Percentiles rank a stretch among this genome's conserved stretches.
Evolutionary conservation across 1,139 yeast species (phyloP).

Genomic region (Blastobotrys raffinosifermentans): DNA sequence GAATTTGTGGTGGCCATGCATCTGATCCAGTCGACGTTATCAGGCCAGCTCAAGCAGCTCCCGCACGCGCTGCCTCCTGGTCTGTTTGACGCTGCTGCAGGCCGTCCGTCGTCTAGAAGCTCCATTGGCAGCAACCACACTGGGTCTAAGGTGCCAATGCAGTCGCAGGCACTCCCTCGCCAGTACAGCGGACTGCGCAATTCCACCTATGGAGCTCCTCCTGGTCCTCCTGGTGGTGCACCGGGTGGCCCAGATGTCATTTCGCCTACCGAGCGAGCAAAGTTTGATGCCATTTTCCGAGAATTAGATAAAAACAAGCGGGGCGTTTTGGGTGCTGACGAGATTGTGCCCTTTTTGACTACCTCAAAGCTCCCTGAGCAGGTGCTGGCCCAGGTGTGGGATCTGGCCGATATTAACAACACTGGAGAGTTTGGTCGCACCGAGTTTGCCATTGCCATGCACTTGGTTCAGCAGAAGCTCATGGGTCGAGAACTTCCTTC

Average conservation of each 20-base stretch:
- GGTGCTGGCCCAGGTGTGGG: constrained; percentile 88
- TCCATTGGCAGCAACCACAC: constrained; percentile 8
- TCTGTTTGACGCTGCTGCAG: constrained; percentile 23
- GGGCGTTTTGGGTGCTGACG: constrained; percentile 59
- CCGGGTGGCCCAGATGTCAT: constrained; percentile 31
- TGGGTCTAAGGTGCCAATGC: constrained; percentile 10
- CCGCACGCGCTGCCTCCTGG: constrained; percentile 63
- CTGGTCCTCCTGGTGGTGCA: constrained; percentile 63
- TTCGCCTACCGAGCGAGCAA: constrained; percentile 62
- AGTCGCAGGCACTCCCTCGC: constrained; percentile 16
- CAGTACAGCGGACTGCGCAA: constrained; percentile 16
- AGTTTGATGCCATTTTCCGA: constrained; percentile 73
- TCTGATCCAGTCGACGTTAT: constrained; percentile 73
- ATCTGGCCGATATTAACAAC: constrained; percentile 83
- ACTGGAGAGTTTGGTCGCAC: constrained; percentile 73
- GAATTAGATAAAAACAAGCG: constrained; percentile 59
- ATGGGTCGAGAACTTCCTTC: constrained; percentile 75
- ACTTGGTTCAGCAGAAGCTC: constrained; percentile 76
- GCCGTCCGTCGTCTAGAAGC: constrained; percentile 18
- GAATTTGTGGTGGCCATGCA: constrained; percentile 95
- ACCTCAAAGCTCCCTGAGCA: constrained; percentile 84
- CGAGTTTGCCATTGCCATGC: constrained; percentile 93
- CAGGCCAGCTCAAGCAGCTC: constrained; percentile 58
- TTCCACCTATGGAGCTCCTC: constrained; percentile 40
- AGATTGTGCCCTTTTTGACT: constrained; percentile 84